Percentiles rank a stretch among this genome's conserved stretches.
Evolutionary conservation across 257 asterid genomes (phyloP).

Genomic region (Cordia subcordata): DNA sequence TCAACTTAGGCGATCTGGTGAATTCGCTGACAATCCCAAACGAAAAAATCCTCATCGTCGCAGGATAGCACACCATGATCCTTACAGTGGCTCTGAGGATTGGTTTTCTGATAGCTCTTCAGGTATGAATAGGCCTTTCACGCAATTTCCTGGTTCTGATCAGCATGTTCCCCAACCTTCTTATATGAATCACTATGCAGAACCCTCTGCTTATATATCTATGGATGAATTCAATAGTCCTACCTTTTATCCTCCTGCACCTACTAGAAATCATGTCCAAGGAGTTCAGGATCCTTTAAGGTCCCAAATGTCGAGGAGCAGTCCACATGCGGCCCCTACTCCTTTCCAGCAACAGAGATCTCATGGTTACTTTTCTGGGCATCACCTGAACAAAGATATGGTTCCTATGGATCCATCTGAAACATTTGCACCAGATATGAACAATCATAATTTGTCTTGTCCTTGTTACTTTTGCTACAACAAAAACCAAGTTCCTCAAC

Average conservation of each 20-base stretch:
- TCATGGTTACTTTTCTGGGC: conserved; percentile 35
- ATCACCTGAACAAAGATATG: conserved; percentile 33
- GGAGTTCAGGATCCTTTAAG: conserved; percentile 40
- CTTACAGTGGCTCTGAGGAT: conserved; percentile 29
- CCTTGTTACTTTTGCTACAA: conserved; percentile 59
- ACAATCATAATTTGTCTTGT: conserved; percentile 66
- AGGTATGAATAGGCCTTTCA: conserved; percentile 22
- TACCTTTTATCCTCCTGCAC: conserved; percentile 46
- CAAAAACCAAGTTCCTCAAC: conserved; percentile 25
- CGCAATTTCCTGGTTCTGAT: conserved; percentile 26
- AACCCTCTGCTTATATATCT: conserved; percentile 32
- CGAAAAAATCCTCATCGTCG: conserved; percentile 38
- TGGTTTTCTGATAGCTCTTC: conserved; percentile 33
- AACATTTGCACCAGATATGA: conserved; percentile 30
- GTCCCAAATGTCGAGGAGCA: conserved; percentile 40
- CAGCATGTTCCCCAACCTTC: conserved; percentile 23
- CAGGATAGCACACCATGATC: conserved; percentile 44
- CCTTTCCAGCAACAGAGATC: conserved; percentile 28
- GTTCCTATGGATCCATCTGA: conserved; percentile 35
- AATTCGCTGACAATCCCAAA: conserved; percentile 45
- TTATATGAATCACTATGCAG: conserved; percentile 33
- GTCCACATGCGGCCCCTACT: conserved; percentile 26
- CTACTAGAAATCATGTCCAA: conserved; percentile 25
- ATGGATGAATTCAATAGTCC: conserved; percentile 40
- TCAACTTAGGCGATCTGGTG: conserved; percentile 49